phyloP scores from a whole-genome alignment of 768 basidiomycete genomes.

The Leccinum olivaceopallidum region DNA sequence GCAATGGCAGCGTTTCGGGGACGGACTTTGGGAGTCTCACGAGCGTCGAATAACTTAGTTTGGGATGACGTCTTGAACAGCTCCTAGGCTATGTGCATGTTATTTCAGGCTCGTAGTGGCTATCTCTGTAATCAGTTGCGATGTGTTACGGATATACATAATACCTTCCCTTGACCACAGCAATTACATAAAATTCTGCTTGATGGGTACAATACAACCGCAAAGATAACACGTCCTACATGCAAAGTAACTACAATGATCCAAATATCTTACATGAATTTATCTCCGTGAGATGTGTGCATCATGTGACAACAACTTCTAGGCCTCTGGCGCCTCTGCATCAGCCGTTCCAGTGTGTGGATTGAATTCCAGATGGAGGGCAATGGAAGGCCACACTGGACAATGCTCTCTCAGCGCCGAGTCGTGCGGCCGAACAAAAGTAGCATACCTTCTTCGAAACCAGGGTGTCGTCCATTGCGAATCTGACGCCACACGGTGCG shows the following conservation, averaged over 20 bases:
- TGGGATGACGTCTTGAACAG: neutral
- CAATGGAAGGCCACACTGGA: conserved; percentile 68
- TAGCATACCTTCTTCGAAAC: conserved; percentile 77
- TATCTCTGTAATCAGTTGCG: neutral
- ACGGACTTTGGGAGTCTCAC: conserved; percentile 51
- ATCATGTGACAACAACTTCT: conserved; percentile 3
- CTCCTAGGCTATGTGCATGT: conserved; percentile 3
- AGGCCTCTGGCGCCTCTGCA: conserved; percentile 18
- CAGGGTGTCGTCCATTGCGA: conserved; percentile 77
- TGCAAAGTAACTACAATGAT: conserved; percentile 11
- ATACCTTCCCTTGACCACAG: neutral
- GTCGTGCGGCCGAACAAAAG: neutral
- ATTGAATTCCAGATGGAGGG: conserved; percentile 61
- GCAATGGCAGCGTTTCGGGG: conserved; percentile 40
- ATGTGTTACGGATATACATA: conserved; percentile 3
- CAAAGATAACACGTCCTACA: conserved; percentile 2
- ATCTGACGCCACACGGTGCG: conserved; percentile 84
- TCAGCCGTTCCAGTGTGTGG: conserved; percentile 36
- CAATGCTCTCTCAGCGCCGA: conserved; percentile 11
- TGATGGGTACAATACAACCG: neutral
- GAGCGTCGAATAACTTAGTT: conserved; percentile 43
- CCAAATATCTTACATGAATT: conserved; percentile 7
- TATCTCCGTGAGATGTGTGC: conserved; percentile 8
- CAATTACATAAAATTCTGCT: neutral
- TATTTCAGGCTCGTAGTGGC: conserved; percentile 1